These are phyloP conservation scores for Neopestalotiopsis sp. DNA, from an alignment of 2,329 filamentous ascomycete species.

Conservation along the genomic window DNA sequence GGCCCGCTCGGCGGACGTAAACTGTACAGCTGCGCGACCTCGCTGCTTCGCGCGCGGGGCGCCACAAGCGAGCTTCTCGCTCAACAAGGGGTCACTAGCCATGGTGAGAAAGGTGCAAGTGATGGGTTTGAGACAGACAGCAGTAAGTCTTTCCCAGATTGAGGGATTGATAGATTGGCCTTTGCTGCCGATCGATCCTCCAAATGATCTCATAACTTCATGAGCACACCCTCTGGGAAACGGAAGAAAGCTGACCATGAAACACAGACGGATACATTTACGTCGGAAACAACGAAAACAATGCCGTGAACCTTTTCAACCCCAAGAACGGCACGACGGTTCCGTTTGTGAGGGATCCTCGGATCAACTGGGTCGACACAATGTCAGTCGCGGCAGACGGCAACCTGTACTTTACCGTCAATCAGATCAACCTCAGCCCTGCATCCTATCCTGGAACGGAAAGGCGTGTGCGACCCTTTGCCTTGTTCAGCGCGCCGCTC, in stretches of 20 bases:
- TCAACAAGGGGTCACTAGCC: constrained; percentile 45
- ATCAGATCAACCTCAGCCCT: constrained; percentile 45
- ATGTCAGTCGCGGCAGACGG: constrained; percentile 49
- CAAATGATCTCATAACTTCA: too few species aligned
- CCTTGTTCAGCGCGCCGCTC: constrained; percentile 30
- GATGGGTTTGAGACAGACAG: constrained; percentile 59
- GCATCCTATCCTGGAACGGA: constrained; percentile 25
- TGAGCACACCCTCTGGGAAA: background rate
- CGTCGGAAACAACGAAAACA: constrained; percentile 54
- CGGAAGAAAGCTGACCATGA: background rate
- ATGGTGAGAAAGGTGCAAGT: constrained; percentile 53
- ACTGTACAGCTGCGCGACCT: constrained; percentile 46
- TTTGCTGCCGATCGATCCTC: too few species aligned
- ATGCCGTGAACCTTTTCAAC: constrained; percentile 52
- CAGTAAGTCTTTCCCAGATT: constrained; percentile 26
- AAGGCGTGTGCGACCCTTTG: constrained; percentile 29
- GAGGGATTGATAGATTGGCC: too few species aligned
- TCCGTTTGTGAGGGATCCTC: constrained; percentile 48
- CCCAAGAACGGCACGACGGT: constrained; percentile 41
- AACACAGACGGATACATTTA: constrained; percentile 48
- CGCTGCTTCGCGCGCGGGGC: constrained; percentile 44
- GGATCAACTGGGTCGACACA: constrained; percentile 54
- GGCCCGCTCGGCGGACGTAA: constrained; percentile 48
- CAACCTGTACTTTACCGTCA: constrained; percentile 59
- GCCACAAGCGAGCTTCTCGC: constrained; percentile 47